Base-by-base conservation (phyloP, 208 protist genomes). In the Trypanosoma melophagium region DNA sequence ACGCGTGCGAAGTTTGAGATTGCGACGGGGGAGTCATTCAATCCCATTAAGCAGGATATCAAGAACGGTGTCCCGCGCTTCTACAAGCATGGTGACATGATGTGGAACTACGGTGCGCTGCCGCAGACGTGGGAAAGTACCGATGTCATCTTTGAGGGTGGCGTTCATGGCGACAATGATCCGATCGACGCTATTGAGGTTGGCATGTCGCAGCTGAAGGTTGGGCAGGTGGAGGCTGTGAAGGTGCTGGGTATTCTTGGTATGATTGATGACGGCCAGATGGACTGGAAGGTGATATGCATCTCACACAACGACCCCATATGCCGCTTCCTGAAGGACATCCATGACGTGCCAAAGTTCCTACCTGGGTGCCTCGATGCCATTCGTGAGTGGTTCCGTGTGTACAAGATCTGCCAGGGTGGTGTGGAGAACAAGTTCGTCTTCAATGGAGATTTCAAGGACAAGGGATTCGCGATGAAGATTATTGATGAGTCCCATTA, bases 111-210 rank as follows among this genome's bases (percentile, higher is more conserved):
- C 71, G 97, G 97, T 24, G 91, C 92, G 35, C 87, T 98, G 59
- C 97, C 97, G 50, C 97, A 98, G 79, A 98, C 96, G 60, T 98
- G 95, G 94, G 97, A 98, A 72, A 95, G 94, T 79, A 97, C 93
- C 1, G 86, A 96, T 49, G 80, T 93, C 10, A 75, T 84, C 35
- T 94, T 94, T 55, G 88, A 94, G 64, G 83, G 81, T 17, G 88
- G 86, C 50, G 80, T 88, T 17, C 74, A 72, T 35, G 95, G 95
- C 40, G 95, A 98, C 69, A 95, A 96, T 56, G 95, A 98, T 60
- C 95, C 95, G 0, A 78, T 98, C 19, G 95, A 98, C 67, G 89
- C 79, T 49, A 78, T 97, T 2, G 92, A 97, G 71, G 94, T 98
- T 53, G 88, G 90, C 42, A 92, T 93, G 83, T 67, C 79, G 21